phyloP scores from a whole-genome alignment of 2,329 filamentous ascomycete genomes.

The Diaporthe vexans region DNA sequence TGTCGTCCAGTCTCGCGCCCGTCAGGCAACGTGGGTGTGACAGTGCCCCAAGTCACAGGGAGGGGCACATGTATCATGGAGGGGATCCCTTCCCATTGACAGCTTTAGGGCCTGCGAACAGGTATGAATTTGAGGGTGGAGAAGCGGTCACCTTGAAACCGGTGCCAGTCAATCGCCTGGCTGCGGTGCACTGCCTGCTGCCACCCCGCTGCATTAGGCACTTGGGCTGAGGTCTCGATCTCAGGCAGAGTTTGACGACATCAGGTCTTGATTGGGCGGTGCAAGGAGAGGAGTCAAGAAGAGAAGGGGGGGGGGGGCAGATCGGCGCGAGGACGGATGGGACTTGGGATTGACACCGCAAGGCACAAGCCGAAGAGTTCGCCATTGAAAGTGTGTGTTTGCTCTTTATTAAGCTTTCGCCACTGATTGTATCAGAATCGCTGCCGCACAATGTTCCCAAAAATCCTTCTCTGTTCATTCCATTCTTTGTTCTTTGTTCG shows the following conservation, averaged over 20 bases:
- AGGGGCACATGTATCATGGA: not conserved
- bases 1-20: constrained; percentile 36
- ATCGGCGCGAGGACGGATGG: not conserved
- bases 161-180: constrained; percentile 21
- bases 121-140: not conserved
- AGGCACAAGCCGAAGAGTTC: not conserved
- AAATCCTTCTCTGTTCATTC: not conserved
- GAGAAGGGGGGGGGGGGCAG: not conserved
- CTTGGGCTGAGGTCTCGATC: constrained; percentile 10
- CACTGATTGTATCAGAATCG: not conserved
- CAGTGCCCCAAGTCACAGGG: constrained; percentile 22
- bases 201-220: constrained; percentile 11
- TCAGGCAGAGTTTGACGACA: not conserved
- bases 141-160: not conserved
- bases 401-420: constrained; percentile 34
- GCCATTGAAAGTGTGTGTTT: not conserved
- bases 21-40: constrained; percentile 11
- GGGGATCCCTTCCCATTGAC: not conserved
- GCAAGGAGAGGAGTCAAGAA: not conserved
- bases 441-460: not conserved
- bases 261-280: not conserved
- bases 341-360: constrained; percentile 6
- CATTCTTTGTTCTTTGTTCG: constrained; percentile 14
- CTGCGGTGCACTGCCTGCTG: constrained; percentile 6
- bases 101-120: not conserved